phyloP scores from a whole-genome alignment of 768 basidiomycete species.

The Russula sp. region DNA sequence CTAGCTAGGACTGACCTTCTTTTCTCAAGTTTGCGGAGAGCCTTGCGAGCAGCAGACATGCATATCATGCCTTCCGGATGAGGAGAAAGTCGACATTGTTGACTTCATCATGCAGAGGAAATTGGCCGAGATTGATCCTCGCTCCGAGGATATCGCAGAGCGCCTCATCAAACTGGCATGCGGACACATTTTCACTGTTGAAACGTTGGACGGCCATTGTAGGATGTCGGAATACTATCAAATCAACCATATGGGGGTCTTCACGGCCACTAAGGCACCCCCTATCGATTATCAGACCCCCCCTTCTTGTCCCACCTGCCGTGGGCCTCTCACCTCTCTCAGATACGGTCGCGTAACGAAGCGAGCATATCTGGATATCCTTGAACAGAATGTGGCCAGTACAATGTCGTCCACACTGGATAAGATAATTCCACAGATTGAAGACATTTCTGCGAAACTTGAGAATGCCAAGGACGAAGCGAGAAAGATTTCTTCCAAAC shows the following conservation, averaged over 20 bases:
- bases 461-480: conserved; percentile 14
- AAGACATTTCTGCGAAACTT: conserved; percentile 5
- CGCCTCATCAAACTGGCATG: conserved; percentile 29
- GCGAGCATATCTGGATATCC: conserved; percentile 31
- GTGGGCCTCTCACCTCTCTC: conserved; percentile 28
- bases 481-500: conserved; percentile 12
- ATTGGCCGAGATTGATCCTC: conserved; percentile 25
- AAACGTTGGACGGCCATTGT: conserved; percentile 34
- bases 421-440: conserved; percentile 11
- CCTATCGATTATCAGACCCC: conserved; percentile 27
- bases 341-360: conserved; percentile 34
- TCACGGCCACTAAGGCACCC: conserved; percentile 24
- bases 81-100: conserved; percentile 27
- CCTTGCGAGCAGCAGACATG: conserved; percentile 31
- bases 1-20: not conserved
- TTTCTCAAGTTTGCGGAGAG: conserved; percentile 32
- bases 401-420: conserved; percentile 26
- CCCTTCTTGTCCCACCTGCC: conserved; percentile 33
- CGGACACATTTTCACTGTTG: conserved; percentile 35
- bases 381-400: conserved; percentile 33
- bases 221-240: conserved; percentile 28
- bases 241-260: conserved; percentile 23
- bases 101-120: conserved; percentile 32
- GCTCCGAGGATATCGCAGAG: conserved; percentile 27
- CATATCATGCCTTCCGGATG: conserved; percentile 25